Percentiles rank a stretch among this genome's conserved stretches.
Evolutionary conservation across 495 filamentous ascomycete genomes (phyloP).

Genomic region (Aspergillus bertholletiae): DNA sequence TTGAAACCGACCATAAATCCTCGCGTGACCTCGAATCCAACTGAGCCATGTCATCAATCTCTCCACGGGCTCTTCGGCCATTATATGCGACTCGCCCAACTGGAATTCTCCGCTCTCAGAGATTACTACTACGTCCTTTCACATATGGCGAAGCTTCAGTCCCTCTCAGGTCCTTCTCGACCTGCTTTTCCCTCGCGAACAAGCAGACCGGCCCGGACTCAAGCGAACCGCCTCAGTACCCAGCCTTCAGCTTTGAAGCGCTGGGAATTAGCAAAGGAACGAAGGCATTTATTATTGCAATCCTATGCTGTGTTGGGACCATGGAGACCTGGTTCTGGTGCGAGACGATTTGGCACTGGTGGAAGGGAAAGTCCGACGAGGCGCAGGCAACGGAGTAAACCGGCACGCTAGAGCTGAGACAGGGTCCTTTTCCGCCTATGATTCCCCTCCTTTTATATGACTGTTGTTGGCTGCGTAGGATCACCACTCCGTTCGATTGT

Average conservation of each 20-base stretch:
- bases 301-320: not conserved
- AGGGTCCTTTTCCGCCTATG: no score
- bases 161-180: not conserved
- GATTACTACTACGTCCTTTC: no score
- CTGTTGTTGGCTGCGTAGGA: no score
- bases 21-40: no score
- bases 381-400: not conserved
- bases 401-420: no score
- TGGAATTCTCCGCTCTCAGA: not conserved
- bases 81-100: not conserved
- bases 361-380: not conserved
- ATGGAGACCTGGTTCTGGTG: not conserved
- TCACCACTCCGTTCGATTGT: no score
- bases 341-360: not conserved
- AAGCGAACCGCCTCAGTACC: not conserved
- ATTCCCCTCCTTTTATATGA: no score
- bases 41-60: not conserved
- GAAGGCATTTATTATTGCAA: not conserved
- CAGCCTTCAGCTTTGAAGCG: not conserved
- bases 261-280: not conserved
- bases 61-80: not conserved
- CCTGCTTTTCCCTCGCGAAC: not conserved
- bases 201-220: not conserved
- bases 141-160: no score
- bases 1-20: no score